Base-by-base conservation (phyloP, 306 rosid genomes). In the Acacia confusa region DNA sequence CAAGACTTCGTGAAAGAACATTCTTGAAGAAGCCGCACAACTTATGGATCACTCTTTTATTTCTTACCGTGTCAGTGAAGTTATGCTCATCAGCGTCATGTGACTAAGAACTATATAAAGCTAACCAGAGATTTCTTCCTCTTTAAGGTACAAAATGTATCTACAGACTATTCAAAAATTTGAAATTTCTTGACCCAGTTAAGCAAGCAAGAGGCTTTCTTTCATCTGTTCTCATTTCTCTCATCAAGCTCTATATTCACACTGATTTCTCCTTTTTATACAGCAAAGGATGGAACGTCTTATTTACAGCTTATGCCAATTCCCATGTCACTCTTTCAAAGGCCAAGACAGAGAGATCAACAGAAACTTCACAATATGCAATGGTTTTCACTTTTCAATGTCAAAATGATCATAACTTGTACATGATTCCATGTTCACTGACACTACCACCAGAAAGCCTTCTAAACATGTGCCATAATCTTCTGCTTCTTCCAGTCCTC, bases 381-480 rank as follows among this genome's bases (percentile, higher is more conserved):
- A 55, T 71, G 73, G 43, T 63, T 90, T 36, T 36, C 40, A 36
- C 40, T 5, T 36, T 36, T 90, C 79, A 81, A 58, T 67, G 34
- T 13, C 87, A 86, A 74, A 86, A 79, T 20, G 85, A 80, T 87
- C 88, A 88, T 71, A 77, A 87, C 79, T 79, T 88, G 52, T 83
- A 84, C 89, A 82, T 83, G 22, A 13, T 65, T 69, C 96, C 91
- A 50, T 92, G 96, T 73, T 93, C 99, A 79, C 99, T 92, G 63
- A 92, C 92, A 84, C 94, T 93, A 47, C 97, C 92, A 14, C 91
- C 87, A 1, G 98, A 92, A 64, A 85, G 87, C 64, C 88, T 82
- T 84, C 88, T 87, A 78, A 90, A 80, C 78, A 85, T 89, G 78
- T 89, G 86, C 98, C 99, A 95, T 75, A 92, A 86, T 57, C 77